phyloP scores from a whole-genome alignment of 495 filamentous ascomycete genomes.

The Margaritispora aquatica region DNA sequence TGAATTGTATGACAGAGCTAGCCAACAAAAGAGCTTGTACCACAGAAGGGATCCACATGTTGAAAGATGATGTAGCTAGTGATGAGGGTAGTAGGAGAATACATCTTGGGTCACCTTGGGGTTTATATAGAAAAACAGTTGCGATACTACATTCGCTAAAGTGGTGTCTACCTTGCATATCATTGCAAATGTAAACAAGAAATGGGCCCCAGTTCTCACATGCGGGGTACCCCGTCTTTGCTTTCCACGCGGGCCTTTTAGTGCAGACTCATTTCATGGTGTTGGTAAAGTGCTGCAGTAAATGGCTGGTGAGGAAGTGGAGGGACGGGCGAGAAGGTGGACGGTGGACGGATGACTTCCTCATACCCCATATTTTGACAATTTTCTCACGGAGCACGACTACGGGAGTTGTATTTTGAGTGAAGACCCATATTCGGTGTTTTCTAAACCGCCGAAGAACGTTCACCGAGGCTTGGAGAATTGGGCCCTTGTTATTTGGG shows the following conservation, averaged over 20 bases:
- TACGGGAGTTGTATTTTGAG: neutral
- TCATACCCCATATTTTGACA: no score
- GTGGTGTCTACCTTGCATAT: neutral
- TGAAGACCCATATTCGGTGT: neutral
- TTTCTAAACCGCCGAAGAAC: neutral
- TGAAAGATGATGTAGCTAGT: neutral
- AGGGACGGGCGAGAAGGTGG: neutral
- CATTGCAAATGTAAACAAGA: neutral
- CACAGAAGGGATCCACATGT: neutral
- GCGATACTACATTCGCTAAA: neutral
- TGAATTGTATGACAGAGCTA: neutral
- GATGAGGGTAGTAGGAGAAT: neutral
- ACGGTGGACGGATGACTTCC: neutral
- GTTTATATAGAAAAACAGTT: neutral
- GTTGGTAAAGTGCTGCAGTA: neutral
- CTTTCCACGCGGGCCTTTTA: no score
- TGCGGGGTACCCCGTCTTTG: neutral
- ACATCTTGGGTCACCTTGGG: no score
- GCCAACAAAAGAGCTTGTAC: neutral
- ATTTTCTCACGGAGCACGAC: no score
- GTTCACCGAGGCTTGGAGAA: neutral
- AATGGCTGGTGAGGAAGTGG: neutral
- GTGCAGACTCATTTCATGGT: neutral
- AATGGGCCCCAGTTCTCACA: neutral
- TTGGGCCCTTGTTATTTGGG: no score